Evolutionary conservation across 192 early-diverging fungal species (phyloP).

Genomic region (Linnemannia schmuckeri): DNA sequence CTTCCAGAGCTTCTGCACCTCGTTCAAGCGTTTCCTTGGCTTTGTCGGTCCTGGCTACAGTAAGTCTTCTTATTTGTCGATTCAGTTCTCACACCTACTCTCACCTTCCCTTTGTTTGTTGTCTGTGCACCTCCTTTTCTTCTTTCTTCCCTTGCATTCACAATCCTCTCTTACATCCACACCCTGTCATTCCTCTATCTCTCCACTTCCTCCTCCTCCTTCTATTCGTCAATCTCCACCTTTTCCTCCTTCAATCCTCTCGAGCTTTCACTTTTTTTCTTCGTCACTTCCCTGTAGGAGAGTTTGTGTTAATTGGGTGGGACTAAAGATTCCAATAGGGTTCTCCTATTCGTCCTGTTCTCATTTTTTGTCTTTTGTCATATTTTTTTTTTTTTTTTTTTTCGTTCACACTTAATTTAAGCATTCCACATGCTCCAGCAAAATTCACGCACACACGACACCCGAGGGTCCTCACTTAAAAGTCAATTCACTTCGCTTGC

Average conservation of each 20-base stretch:
- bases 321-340: not conserved
- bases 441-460: not conserved
- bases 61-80: constrained; percentile 28
- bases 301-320: not conserved
- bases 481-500: not conserved
- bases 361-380: not conserved
- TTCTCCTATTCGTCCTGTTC: constrained; percentile 5
- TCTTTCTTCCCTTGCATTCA: not conserved
- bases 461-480: not conserved
- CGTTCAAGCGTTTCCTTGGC: constrained; percentile 54
- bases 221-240: not conserved
- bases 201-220: not conserved
- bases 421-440: not conserved
- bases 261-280: not conserved
- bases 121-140: not conserved
- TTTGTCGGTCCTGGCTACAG: constrained; percentile 63
- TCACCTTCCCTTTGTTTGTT: not conserved
- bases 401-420: constrained; percentile 5
- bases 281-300: not conserved
- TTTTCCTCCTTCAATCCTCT: not conserved
- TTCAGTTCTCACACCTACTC: not conserved
- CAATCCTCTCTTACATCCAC: not conserved
- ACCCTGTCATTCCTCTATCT: not conserved
- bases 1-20: constrained; percentile 4
- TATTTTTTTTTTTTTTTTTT: not conserved